These are phyloP conservation scores for Hirsutella minnesotensis DNA, from an alignment of 2,329 filamentous ascomycete genomes.

Conservation along the genomic window DNA sequence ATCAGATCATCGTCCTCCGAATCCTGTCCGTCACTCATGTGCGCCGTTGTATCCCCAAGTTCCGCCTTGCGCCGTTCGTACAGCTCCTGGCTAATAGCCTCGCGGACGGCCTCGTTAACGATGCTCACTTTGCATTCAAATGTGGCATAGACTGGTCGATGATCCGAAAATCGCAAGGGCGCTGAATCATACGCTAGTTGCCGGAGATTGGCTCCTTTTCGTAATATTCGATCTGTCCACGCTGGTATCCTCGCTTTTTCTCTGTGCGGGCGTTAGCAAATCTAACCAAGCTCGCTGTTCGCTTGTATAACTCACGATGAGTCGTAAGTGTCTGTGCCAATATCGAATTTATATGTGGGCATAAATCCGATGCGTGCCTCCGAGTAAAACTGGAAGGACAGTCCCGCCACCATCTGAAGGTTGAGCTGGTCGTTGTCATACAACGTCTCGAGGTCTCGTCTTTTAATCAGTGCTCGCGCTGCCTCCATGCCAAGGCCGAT, in stretches of 20 bases:
- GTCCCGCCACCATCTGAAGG: slow-evolving; percentile 87
- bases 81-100: slow-evolving; percentile 59
- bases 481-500: slow-evolving; percentile 75
- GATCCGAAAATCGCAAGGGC: slow-evolving; percentile 80
- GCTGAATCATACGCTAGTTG: slow-evolving; percentile 77
- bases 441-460: slow-evolving; percentile 61
- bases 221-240: slow-evolving; percentile 90
- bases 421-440: slow-evolving; percentile 95
- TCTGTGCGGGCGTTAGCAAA: slow-evolving; percentile 25
- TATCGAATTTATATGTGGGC: slow-evolving; percentile 92
- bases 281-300: no score
- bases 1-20: slow-evolving; percentile 70
- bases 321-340: slow-evolving; percentile 81
- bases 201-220: slow-evolving; percentile 71
- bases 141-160: slow-evolving; percentile 84
- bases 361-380: slow-evolving; percentile 80
- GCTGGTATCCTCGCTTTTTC: slow-evolving; percentile 92
- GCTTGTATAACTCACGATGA: slow-evolving; percentile 54
- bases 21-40: slow-evolving; percentile 37
- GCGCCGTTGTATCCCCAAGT: slow-evolving; percentile 51
- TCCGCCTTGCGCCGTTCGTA: slow-evolving; percentile 59
- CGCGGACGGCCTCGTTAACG: slow-evolving; percentile 62
- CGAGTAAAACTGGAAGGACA: slow-evolving; percentile 83
- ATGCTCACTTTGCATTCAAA: slow-evolving; percentile 79
- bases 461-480: slow-evolving; percentile 62